A percentile compares a stretch with the other conserved stretches of the same genome.
These are phyloP conservation scores for Mucor irregularis DNA, from an alignment of 371 early-diverging fungal species.

Conservation along the genomic window DNA sequence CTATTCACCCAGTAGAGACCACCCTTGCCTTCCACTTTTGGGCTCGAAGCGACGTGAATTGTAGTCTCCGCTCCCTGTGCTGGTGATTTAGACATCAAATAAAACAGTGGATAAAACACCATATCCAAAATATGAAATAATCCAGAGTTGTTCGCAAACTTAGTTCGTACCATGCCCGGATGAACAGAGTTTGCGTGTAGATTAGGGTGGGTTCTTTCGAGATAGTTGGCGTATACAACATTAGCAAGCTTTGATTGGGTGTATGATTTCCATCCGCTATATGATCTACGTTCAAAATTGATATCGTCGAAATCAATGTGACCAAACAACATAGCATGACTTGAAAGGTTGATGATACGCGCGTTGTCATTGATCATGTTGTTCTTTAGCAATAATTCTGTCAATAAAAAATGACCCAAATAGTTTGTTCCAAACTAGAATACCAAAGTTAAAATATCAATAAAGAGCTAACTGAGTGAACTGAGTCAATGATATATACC, in stretches of 20 bases:
- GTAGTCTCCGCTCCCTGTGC: conserved; percentile 24
- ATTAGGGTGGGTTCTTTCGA: conserved; percentile 42
- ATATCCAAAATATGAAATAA: neutral
- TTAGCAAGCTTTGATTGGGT: conserved; percentile 67
- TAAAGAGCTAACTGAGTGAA: conserved; percentile 12
- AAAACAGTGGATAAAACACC: conserved; percentile 6
- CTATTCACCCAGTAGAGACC: conserved; percentile 10
- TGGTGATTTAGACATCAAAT: conserved; percentile 10
- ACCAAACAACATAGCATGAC: conserved; percentile 15
- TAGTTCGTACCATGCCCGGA: conserved; percentile 59
- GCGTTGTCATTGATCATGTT: conserved; percentile 29
- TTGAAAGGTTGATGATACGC: conserved; percentile 45
- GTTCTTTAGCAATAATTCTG: conserved; percentile 14
- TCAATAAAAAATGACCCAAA: conserved; percentile 58
- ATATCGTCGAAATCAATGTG: conserved; percentile 37
- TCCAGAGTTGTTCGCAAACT: conserved; percentile 7
- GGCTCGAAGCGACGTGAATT: conserved; percentile 12
- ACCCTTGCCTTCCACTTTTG: neutral
- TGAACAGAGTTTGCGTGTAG: conserved; percentile 56
- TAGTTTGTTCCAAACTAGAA: conserved; percentile 64
- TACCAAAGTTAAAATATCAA: neutral
- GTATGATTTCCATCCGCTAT: conserved; percentile 33
- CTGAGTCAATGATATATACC: conserved; percentile 2
- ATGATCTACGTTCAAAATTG: conserved; percentile 11
- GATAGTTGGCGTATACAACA: conserved; percentile 57